A percentile compares a stretch with the other conserved stretches of the same genome.
Evolutionary conservation across 2,329 filamentous ascomycete genomes (phyloP).

Genomic region (Leptographium wingfieldii): DNA sequence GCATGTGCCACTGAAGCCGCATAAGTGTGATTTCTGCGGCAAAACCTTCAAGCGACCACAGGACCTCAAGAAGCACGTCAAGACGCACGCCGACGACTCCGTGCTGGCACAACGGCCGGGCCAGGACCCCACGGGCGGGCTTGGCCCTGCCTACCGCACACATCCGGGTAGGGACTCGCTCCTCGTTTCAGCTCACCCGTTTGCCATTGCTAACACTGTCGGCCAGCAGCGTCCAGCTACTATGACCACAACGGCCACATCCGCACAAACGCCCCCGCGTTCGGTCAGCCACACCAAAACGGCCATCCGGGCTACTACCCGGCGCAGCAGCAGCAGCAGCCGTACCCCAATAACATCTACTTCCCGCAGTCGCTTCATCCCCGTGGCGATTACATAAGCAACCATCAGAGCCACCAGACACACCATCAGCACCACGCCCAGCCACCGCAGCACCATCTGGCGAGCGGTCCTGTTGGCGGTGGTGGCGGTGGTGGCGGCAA

Average conservation of each 20-base stretch:
- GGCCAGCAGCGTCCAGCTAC: constrained; percentile 40
- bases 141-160: constrained; percentile 37
- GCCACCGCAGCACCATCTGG: constrained; percentile 2
- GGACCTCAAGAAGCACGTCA: constrained; percentile 98
- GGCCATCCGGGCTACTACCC: constrained; percentile 47
- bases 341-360: constrained; percentile 53
- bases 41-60: constrained; percentile 99
- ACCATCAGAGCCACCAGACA: constrained; percentile 30
- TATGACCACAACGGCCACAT: constrained; percentile 56
- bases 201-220: background rate
- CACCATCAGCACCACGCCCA: background rate
- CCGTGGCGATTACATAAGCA: constrained; percentile 45
- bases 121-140: constrained; percentile 37
- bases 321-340: constrained; percentile 31
- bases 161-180: constrained; percentile 34
- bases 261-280: constrained; percentile 41
- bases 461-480: background rate
- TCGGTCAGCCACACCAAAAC: constrained; percentile 41
- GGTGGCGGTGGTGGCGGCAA: background rate
- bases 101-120: constrained; percentile 45
- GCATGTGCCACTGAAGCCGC: constrained; percentile 96
- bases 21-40: constrained; percentile 97
- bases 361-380: constrained; percentile 51
- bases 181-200: constrained; percentile 2
- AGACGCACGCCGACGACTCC: constrained; percentile 95